Base-by-base conservation (phyloP, 441 rosid species). In the Euphorbia celastroides region DNA sequence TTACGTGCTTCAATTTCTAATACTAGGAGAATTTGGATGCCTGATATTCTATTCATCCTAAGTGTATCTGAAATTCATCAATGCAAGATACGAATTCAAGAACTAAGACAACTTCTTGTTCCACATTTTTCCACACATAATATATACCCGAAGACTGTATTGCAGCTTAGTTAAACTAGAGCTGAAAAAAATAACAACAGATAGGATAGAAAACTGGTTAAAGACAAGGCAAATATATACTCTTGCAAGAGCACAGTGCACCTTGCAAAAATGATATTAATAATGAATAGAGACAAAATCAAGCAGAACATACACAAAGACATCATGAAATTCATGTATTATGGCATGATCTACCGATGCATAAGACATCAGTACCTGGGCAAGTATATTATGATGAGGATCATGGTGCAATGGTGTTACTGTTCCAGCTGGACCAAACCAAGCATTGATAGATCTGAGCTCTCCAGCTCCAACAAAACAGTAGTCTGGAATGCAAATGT, bases 321-420 rank as follows among this genome's bases (percentile, higher is more conserved):
- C 57, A 69, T 61, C 30, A 6, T 13, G 5, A 1, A 41, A 27
- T 54, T 38, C 46, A 55, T 55, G n/a, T 16, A 26, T 65, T 42
- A 48, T 26, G 11, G 34, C 57, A 14, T 55, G n/a, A 48, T n/a
- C 26, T 42, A n/a, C 32, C 26, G 36, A 60, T 25, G 41, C 38
- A 46, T 2, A 41, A 26, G 19, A 36, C 27, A 13, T 27, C 20
- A 55, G 34, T 78, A 90, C 98, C 97, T 93, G 98, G 41, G 96
- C 92, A 68, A 93, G 87, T 66, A 93, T 78, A 74, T 93, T 93
- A 77, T 93, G 98, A 82, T 93, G 98, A 22, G 98, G 98, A 75
- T 93, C 98, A 79, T 90, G 97, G 74, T 93, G 98, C 82, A 93
- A 70, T 5, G 98, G 98, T 38, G 98, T 93, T 63, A 93, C 93